Conservation (phyloP, 2,329 filamentous ascomycete genomes). For the Fusarium xylarioides region DNA sequence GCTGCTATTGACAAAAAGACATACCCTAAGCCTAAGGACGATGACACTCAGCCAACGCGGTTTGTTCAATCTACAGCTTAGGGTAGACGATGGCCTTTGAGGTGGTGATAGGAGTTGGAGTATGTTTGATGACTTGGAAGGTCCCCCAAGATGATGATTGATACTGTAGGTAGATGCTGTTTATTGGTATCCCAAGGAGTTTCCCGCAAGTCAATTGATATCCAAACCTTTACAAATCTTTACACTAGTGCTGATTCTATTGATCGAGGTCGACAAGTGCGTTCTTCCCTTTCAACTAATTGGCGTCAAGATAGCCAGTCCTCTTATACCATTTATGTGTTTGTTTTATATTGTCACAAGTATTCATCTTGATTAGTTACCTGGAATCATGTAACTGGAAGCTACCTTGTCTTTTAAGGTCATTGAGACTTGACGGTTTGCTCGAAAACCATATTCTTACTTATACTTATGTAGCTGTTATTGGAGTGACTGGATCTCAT, state of each 20-base stretch:
- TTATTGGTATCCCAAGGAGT: not conserved
- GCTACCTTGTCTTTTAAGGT: not conserved
- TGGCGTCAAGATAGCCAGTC: too few species aligned
- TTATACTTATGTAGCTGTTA: not conserved
- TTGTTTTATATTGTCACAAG: too few species aligned
- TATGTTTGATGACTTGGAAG: not conserved
- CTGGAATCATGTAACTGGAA: not conserved
- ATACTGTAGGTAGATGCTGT: not conserved
- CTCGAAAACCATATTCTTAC: not conserved
- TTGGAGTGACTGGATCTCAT: not conserved
- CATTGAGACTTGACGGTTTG: not conserved
- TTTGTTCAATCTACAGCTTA: not conserved
- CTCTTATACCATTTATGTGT: not conserved
- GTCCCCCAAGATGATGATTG: not conserved
- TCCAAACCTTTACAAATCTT: not conserved
- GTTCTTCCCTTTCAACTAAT: not conserved
- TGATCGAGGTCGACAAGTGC: not conserved
- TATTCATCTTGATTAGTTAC: not conserved
- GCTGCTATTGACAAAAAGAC: slow-evolving; percentile 45
- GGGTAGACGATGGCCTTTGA: not conserved
- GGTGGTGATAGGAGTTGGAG: not conserved
- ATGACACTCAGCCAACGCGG: not conserved
- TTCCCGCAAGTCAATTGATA: not conserved
- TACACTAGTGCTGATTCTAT: not conserved
- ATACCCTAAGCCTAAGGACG: slow-evolving; percentile 41